A percentile compares a stretch with the other conserved stretches of the same genome.
Conservation (phyloP, 2,329 filamentous ascomycete species). For the Xylaria polymorpha region DNA sequence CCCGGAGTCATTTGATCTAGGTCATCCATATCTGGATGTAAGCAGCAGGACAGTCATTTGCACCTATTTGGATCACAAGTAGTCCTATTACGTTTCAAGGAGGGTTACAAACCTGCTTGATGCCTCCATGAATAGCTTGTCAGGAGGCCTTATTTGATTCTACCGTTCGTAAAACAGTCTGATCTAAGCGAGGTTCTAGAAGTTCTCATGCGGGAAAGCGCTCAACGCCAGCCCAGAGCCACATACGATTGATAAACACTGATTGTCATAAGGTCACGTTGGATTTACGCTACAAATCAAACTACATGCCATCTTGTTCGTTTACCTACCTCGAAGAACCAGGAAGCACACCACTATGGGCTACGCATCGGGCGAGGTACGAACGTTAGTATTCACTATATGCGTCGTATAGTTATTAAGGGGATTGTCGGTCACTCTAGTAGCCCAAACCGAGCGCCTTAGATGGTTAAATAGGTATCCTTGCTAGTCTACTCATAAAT, state of each 20-base stretch:
- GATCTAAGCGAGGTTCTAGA: neutral
- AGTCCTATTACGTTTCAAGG: constrained; percentile 9
- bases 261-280: neutral
- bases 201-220: neutral
- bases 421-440: neutral
- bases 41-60: neutral
- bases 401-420: neutral
- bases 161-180: neutral
- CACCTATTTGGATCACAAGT: neutral
- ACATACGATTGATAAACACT: neutral
- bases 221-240: neutral
- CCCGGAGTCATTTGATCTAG: neutral
- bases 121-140: neutral
- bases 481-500: neutral
- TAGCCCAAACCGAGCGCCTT: neutral
- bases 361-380: neutral
- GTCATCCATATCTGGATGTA: neutral
- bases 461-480: neutral
- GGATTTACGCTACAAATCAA: neutral
- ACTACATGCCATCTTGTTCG: neutral
- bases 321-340: neutral
- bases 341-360: neutral
- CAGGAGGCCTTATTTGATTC: neutral
- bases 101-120: neutral
- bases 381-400: neutral